A percentile compares a stretch with the other conserved stretches of the same genome.
phyloP scores from a whole-genome alignment of 2,329 filamentous ascomycete genomes.

The Aspergillus versicolor region DNA sequence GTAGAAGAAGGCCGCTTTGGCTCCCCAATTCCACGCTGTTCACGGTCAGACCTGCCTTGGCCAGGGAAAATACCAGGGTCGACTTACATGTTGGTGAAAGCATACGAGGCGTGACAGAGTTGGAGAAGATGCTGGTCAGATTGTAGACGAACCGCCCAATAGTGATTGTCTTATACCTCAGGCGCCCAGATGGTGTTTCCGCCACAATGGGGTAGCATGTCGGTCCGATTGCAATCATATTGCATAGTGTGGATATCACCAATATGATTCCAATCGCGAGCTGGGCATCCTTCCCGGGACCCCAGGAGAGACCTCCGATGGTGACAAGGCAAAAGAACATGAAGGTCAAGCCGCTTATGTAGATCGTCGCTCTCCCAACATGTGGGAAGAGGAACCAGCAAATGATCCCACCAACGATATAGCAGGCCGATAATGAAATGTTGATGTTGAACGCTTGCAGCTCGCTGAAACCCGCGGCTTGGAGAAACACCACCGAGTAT shows the following conservation, averaged over 20 bases:
- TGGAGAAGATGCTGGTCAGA: conserved; percentile 46
- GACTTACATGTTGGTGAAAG: conserved; percentile 23
- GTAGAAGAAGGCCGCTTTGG: conserved; percentile 41
- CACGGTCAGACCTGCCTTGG: conserved; percentile 1
- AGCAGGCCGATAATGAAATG: conserved; percentile 42
- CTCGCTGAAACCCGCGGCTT: conserved; percentile 39
- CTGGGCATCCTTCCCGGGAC: conserved; percentile 19
- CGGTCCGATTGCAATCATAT: conserved; percentile 56
- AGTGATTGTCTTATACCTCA: conserved; percentile 47
- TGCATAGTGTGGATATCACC: conserved; percentile 53
- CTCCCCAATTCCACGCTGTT: conserved; percentile 36
- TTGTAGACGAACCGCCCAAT: conserved; percentile 53
- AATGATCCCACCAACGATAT: conserved; percentile 41
- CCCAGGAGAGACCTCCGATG: conserved; percentile 35
- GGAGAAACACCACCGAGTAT: conserved; percentile 41
- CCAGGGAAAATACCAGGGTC: no score
- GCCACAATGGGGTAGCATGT: conserved; percentile 54
- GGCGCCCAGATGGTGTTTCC: conserved; percentile 53
- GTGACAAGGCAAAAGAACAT: conserved; percentile 41
- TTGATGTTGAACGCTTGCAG: conserved; percentile 42
- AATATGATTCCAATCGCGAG: conserved; percentile 44
- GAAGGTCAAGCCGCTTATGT: conserved; percentile 40
- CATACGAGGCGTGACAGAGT: conserved; percentile 31
- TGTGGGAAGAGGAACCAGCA: conserved; percentile 45
- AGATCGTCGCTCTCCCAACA: conserved; percentile 43